These are phyloP conservation scores for Fusarium liriodendri DNA, from an alignment of 2,329 filamentous ascomycete genomes.

Conservation along the genomic window DNA sequence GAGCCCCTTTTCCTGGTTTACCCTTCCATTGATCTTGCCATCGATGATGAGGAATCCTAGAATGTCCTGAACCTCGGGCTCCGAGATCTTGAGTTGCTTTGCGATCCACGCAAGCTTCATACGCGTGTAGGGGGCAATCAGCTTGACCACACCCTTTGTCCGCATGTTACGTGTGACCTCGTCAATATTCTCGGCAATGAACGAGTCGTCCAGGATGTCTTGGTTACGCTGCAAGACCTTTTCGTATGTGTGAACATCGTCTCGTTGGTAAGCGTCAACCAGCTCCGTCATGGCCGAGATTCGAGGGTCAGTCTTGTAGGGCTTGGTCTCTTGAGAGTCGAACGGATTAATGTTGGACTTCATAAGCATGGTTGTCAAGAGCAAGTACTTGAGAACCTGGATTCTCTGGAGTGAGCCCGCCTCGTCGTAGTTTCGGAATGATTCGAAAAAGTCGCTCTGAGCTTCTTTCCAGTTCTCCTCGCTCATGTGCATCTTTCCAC, in stretches of 20 bases:
- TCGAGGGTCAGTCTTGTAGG: constrained; percentile 94
- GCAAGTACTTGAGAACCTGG: constrained; percentile 95
- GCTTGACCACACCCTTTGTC: constrained; percentile 91
- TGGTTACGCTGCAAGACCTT: constrained; percentile 86
- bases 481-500: constrained; percentile 99
- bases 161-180: constrained; percentile 99
- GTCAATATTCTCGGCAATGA: constrained; percentile 99
- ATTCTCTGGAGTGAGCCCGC: constrained; percentile 96
- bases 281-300: constrained; percentile 98
- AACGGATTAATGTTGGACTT: constrained; percentile 99
- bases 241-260: constrained; percentile 94
- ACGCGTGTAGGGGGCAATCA: constrained; percentile 93
- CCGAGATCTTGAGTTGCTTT: constrained; percentile 85
- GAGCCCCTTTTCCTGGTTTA: constrained; percentile 88
- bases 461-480: constrained; percentile 99
- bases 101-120: constrained; percentile 92
- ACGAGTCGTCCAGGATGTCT: constrained; percentile 90
- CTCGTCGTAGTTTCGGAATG: constrained; percentile 98
- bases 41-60: constrained; percentile 94
- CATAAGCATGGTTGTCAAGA: constrained; percentile 98
- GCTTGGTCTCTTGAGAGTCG: constrained; percentile 98
- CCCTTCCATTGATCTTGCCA: constrained; percentile 85
- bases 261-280: constrained; percentile 94
- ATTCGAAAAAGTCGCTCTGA: constrained; percentile 98
- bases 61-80: constrained; percentile 92